A percentile compares a stretch with the other conserved stretches of the same genome.
Evolutionary conservation across 192 early-diverging fungal species (phyloP).

Genomic region (Blastocladiella britannica): DNA sequence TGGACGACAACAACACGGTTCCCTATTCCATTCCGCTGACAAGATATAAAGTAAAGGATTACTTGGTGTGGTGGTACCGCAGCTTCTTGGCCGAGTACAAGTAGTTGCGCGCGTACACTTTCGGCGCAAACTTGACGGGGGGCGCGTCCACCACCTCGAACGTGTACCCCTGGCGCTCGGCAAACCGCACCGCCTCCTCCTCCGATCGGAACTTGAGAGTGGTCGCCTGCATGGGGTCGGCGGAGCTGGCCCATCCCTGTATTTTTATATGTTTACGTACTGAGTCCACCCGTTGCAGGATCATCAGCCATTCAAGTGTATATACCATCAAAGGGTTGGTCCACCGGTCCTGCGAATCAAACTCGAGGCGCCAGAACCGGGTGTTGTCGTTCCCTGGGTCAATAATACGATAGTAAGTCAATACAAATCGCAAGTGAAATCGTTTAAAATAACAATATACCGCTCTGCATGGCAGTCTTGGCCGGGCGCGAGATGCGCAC

Average conservation of each 20-base stretch:
- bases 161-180: conserved; percentile 87
- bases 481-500: conserved; percentile 68
- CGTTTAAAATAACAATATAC: no score
- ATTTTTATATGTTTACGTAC: no score
- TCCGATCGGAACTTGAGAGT: conserved; percentile 60
- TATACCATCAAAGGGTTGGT: conserved; percentile 85
- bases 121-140: conserved; percentile 48
- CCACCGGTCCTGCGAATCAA: conserved; percentile 76
- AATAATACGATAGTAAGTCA: no score
- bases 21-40: no score
- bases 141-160: conserved; percentile 87
- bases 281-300: no score
- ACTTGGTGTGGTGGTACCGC: conserved; percentile 68
- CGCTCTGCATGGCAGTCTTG: conserved; percentile 70
- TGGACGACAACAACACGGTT: no score
- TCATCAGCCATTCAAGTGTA: no score
- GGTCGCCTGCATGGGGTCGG: conserved; percentile 65
- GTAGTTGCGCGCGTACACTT: conserved; percentile 84
- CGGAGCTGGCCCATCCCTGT: no score
- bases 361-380: conserved; percentile 73
- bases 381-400: no score
- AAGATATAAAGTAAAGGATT: conserved; percentile 19
- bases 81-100: conserved; percentile 59
- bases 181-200: conserved; percentile 81
- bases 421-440: no score